Base-by-base conservation (phyloP, 306 rosid species). In the Rosa chinensis region DNA sequence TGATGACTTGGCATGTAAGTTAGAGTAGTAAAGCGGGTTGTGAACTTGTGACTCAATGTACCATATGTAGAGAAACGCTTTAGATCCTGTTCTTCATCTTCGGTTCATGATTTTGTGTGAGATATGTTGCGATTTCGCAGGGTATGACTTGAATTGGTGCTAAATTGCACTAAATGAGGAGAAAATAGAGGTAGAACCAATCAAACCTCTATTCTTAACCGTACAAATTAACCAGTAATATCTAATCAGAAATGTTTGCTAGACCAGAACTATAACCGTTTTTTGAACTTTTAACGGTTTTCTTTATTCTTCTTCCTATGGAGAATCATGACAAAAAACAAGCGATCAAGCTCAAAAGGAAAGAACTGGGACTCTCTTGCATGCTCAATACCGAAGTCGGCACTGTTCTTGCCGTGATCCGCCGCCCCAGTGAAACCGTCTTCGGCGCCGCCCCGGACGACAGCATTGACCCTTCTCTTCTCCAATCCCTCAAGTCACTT, bases 351-450 rank as follows among this genome's bases (percentile, higher is more conserved):
- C 72, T 56, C 72, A 77, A 81, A 32, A 83, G 96, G 71, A 89
- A 80, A 73, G 92, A 95, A 70, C 77, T 91, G 1, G 92, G 94
- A 1, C 25, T 95, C 17, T 90, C 99, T 6, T 93, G 99, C 88
- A 93, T 95, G 98, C 82, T 95, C 2, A 95, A 86, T 89, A 91
- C 98, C 6, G 98, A 90, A 82, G 93, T 95, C 0, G 94, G 99
- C 8, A 86, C 98, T 14, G 90, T 91, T 74, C 86, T 95, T 0
- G 93, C 99, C 25, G 92, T 90, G 2, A 78, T 95, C 75, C 96
- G 97, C 63, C 94, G 97, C 11, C 70, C 84, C 10, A 83, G 74
- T 0, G 97, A 32, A 32, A 32, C 37, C 3, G 37, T 32, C 37
- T 82, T 81, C 75, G 35, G 77, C 7, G 8, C 84, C 59, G 0